Evolutionary conservation across 768 basidiomycete species (phyloP).

Genomic region (Trichaptum fuscoviolaceum): DNA sequence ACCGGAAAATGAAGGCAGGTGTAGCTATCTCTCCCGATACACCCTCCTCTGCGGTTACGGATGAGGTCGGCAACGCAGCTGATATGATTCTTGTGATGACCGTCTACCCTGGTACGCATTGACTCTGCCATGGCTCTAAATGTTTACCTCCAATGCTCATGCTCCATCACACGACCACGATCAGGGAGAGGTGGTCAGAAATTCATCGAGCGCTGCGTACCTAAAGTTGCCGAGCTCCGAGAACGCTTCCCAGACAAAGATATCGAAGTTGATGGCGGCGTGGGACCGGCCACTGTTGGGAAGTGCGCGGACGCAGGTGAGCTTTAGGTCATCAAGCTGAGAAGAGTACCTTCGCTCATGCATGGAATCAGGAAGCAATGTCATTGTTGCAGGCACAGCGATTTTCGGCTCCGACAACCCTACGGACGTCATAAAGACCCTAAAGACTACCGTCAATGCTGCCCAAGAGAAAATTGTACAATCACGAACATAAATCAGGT

Average conservation of each 20-base stretch:
- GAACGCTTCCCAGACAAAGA: conserved; percentile 88
- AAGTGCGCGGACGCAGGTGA: conserved; percentile 85
- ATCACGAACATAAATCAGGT: conserved; percentile 7
- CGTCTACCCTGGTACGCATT: conserved; percentile 73
- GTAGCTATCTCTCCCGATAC: conserved; percentile 97
- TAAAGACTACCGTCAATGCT: conserved; percentile 66
- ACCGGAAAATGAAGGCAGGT: conserved; percentile 86
- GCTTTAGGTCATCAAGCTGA: conserved; percentile 15
- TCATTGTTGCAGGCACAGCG: conserved; percentile 96
- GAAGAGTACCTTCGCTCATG: not conserved
- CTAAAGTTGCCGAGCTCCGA: conserved; percentile 89
- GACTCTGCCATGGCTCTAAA: not conserved
- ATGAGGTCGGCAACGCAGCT: conserved; percentile 73
- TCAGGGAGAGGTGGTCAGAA: conserved; percentile 92
- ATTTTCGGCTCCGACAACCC: conserved; percentile 84
- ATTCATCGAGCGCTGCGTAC: conserved; percentile 87
- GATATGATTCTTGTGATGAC: conserved; percentile 99
- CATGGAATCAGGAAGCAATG: conserved; percentile 74
- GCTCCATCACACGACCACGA: not conserved
- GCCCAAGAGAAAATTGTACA: conserved; percentile 49
- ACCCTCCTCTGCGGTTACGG: conserved; percentile 80
- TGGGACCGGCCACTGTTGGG: conserved; percentile 86
- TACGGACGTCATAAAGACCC: conserved; percentile 62
- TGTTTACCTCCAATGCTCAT: not conserved
- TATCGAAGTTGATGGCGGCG: conserved; percentile 97